Percentiles rank a stretch among this genome's conserved stretches.
These are phyloP conservation scores for Tulasnella calospora DNA, from an alignment of 768 basidiomycete genomes.

Conservation along the genomic window DNA sequence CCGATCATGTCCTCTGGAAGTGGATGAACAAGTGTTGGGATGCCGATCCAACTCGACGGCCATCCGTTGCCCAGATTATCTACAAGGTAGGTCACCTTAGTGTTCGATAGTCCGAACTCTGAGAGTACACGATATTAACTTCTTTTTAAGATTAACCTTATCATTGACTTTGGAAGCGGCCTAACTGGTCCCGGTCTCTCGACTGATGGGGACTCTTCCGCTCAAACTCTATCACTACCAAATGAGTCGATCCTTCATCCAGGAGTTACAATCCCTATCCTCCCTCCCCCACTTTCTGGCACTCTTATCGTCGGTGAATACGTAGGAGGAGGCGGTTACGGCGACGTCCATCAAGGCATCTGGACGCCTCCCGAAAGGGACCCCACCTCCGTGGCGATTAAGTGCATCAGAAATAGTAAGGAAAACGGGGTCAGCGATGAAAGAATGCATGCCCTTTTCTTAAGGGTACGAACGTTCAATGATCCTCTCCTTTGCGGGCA, in stretches of 20 bases:
- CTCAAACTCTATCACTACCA: neutral
- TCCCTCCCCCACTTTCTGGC: neutral
- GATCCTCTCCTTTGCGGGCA: neutral
- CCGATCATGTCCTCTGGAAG: too few species aligned
- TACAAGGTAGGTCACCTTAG: neutral
- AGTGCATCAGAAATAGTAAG: neutral
- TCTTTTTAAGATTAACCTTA: neutral
- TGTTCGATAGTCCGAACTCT: neutral
- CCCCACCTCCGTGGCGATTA: neutral
- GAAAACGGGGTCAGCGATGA: neutral
- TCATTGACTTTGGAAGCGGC: neutral
- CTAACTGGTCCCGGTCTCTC: neutral
- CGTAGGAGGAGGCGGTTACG: neutral
- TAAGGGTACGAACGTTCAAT: neutral
- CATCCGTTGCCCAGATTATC: neutral
- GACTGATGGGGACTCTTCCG: neutral
- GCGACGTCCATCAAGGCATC: neutral
- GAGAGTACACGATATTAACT: neutral
- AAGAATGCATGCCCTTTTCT: neutral
- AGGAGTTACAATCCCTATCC: neutral
- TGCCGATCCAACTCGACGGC: neutral
- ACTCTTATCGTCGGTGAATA: neutral
- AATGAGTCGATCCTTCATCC: neutral
- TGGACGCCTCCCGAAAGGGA: neutral
- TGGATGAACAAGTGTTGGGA: constrained; percentile 10